Percentiles rank a stretch among this genome's conserved stretches.
phyloP scores from a whole-genome alignment of 2,329 filamentous ascomycete genomes.

The Fusarium poae region DNA sequence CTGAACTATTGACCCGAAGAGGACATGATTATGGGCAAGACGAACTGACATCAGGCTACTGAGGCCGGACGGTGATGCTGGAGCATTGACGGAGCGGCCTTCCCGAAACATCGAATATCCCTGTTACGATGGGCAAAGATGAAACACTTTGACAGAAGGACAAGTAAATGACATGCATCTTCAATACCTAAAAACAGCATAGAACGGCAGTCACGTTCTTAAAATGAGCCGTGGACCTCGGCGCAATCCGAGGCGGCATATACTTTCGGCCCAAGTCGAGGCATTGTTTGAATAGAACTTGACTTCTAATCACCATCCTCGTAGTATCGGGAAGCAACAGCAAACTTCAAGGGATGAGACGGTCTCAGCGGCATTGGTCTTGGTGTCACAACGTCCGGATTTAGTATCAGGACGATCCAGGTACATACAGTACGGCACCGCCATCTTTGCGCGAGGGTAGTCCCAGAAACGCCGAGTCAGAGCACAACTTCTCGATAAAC shows the following conservation, averaged over 20 bases:
- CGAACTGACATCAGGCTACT: constrained; percentile 2
- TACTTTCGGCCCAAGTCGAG: constrained; percentile 31
- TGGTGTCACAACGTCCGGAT: constrained; percentile 35
- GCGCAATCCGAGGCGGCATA: constrained; percentile 38
- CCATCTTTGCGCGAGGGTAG: constrained; percentile 23
- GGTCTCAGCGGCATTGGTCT: constrained; percentile 40
- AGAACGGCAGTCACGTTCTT: constrained; percentile 34
- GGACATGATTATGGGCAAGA: constrained; percentile 10
- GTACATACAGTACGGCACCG: constrained; percentile 10
- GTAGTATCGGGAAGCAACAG: constrained; percentile 35
- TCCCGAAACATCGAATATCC: constrained; percentile 29
- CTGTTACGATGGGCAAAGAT: constrained; percentile 35
- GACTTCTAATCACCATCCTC: constrained; percentile 23
- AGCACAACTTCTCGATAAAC: constrained; percentile 23
- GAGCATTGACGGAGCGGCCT: constrained; percentile 41
- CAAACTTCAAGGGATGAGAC: constrained; percentile 44
- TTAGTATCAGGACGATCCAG: constrained; percentile 38
- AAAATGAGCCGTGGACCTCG: constrained; percentile 44
- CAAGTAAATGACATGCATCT: constrained; percentile 43
- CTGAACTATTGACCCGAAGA: constrained; percentile 6
- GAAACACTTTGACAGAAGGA: constrained; percentile 45
- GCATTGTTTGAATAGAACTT: constrained; percentile 23
- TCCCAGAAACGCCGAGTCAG: constrained; percentile 32
- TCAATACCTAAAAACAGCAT: constrained; percentile 34
- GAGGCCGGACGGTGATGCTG: constrained; percentile 19